A percentile compares a stretch with the other conserved stretches of the same genome.
These are phyloP conservation scores for Sugiyamaella sp. DNA, from an alignment of 1,139 yeast genomes.

Conservation along the genomic window DNA sequence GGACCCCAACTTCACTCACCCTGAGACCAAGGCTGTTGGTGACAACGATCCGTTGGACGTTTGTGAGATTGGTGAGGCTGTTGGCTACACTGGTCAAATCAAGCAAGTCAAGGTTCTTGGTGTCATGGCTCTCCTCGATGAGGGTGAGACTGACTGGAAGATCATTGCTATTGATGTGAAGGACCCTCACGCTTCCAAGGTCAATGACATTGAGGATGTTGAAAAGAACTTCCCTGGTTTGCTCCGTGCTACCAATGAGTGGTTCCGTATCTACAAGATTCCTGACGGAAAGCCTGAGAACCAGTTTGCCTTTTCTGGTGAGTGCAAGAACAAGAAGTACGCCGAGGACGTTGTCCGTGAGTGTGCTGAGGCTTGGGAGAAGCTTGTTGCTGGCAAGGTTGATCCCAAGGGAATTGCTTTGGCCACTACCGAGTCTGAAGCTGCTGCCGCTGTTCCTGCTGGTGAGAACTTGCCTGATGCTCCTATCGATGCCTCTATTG, in stretches of 20 bases:
- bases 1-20: slow-evolving; percentile 68
- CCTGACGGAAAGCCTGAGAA: slow-evolving; percentile 92
- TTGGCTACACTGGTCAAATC: slow-evolving; percentile 73
- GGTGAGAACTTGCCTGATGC: slow-evolving; percentile 72
- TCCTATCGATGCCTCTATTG: slow-evolving; percentile 93
- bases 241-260: slow-evolving; percentile 78
- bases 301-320: slow-evolving; percentile 82
- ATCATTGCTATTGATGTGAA: slow-evolving; percentile 72
- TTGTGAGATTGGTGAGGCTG: slow-evolving; percentile 80
- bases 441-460: slow-evolving; percentile 55
- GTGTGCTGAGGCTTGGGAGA: slow-evolving; percentile 73
- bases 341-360: slow-evolving; percentile 73
- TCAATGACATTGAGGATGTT: slow-evolving; percentile 77
- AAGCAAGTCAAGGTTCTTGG: slow-evolving; percentile 84
- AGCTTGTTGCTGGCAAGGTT: slow-evolving; percentile 57
- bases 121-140: slow-evolving; percentile 83
- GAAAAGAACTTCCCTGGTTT: slow-evolving; percentile 77
- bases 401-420: slow-evolving; percentile 52
- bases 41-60: slow-evolving; percentile 93
- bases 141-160: slow-evolving; percentile 95
- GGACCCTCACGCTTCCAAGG: slow-evolving; percentile 75
- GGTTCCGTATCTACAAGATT: slow-evolving; percentile 89
- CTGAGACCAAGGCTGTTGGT: slow-evolving; percentile 67
- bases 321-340: slow-evolving; percentile 71
- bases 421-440: slow-evolving; percentile 53